phyloP scores from a whole-genome alignment of 257 asterid species.

The Ocimum tenuiflorum region DNA sequence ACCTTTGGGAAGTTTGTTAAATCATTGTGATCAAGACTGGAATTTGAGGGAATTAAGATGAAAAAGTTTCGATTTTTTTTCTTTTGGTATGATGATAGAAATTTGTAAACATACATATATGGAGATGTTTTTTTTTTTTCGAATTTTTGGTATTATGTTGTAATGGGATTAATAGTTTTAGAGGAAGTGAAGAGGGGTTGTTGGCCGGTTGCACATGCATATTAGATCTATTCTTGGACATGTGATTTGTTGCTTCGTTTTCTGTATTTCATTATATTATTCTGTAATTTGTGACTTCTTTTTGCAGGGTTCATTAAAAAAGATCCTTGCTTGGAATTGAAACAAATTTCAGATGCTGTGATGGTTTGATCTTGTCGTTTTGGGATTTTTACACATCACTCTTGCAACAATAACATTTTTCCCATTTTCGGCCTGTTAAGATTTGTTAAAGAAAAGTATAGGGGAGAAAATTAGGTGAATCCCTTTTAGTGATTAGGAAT shows the following conservation, averaged over 20 bases:
- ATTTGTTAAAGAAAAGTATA: not conserved
- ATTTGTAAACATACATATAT: not conserved
- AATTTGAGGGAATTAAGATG: not conserved
- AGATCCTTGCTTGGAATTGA: slow-evolving; percentile 20
- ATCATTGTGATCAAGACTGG: slow-evolving; percentile 22
- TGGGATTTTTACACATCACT: slow-evolving; percentile 7
- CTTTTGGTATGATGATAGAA: not conserved
- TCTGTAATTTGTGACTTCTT: not conserved
- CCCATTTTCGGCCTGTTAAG: slow-evolving; percentile 10
- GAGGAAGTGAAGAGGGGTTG: slow-evolving; percentile 2
- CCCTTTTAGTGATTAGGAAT: slow-evolving; percentile 14
- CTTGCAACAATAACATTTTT: slow-evolving; percentile 11
- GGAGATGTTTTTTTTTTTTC: not conserved
- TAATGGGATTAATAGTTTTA: slow-evolving; percentile 11
- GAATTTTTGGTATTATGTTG: not conserved
- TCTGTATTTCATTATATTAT: not conserved
- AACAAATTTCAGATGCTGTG: slow-evolving; percentile 22
- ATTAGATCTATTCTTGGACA: slow-evolving; percentile 33
- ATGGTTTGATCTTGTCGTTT: slow-evolving; percentile 29
- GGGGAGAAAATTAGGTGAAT: slow-evolving; percentile 15
- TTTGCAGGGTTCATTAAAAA: slow-evolving; percentile 26
- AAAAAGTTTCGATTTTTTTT: not conserved
- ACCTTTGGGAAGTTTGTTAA: slow-evolving; percentile 1
- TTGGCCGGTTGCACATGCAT: slow-evolving; percentile 16
- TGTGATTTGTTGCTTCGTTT: slow-evolving; percentile 15